A percentile compares a stretch with the other conserved stretches of the same genome.
These are phyloP conservation scores for Litchi chinensis DNA, from an alignment of 345 rosid genomes.

Conservation along the genomic window DNA sequence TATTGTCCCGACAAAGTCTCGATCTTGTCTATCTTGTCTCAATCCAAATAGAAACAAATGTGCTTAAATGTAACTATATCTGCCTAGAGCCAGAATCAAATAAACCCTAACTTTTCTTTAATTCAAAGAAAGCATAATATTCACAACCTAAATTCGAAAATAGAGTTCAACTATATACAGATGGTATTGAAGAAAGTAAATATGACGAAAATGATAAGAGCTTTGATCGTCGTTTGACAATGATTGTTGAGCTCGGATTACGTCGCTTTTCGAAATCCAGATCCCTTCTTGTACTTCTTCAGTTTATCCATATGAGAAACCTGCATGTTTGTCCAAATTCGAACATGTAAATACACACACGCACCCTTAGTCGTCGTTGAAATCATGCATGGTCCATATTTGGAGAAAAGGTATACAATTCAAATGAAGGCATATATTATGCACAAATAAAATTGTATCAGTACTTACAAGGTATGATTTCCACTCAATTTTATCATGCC, in stretches of 20 bases:
- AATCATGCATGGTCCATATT: background rate
- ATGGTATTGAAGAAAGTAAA: too few relatives aligned
- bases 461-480: slow-evolving; percentile 75
- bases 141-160: background rate
- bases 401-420: background rate
- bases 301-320: slow-evolving; percentile 58
- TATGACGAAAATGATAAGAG: background rate
- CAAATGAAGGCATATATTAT: background rate
- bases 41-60: too few relatives aligned
- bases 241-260: background rate
- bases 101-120: background rate
- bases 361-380: background rate
- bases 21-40: too few relatives aligned
- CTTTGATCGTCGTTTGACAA: background rate
- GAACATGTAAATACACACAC: background rate
- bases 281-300: slow-evolving; percentile 45
- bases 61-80: too few relatives aligned
- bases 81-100: background rate
- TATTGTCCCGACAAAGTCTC: too few relatives aligned
- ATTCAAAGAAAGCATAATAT: background rate
- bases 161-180: background rate
- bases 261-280: slow-evolving; percentile 7
- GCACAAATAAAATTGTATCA: background rate
- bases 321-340: slow-evolving; percentile 30
- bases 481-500: slow-evolving; percentile 57